Base-by-base conservation (phyloP, 164 flowering plant genomes). In the Umbilicus rupestris region DNA sequence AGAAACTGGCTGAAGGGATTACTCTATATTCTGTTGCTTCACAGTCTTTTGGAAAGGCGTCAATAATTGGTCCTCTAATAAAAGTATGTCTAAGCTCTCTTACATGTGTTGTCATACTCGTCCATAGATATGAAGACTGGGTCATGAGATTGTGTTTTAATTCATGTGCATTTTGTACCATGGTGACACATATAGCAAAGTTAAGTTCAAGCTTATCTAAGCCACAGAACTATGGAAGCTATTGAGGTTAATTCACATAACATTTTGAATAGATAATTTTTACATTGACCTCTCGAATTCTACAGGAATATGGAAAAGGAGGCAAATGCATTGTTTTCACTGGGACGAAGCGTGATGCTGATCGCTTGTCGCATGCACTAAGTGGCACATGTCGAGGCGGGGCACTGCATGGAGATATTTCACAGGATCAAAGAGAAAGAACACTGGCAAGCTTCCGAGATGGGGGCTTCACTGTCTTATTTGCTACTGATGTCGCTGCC, bases 291-390 rank as follows among this genome's bases (percentile, higher is more conserved):
- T n/a, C n/a, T n/a, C n/a, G n/a, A n/a, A n/a, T n/a, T n/a, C n/a
- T n/a, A n/a, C n/a, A 70, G 98, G 98, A n/a, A 92, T 89, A 65
- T 85, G 90, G 63, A 92, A 89, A n/a, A n/a, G n/a, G n/a, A n/a
- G n/a, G n/a, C n/a, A n/a, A n/a, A n/a, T n/a, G n/a, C n/a, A n/a
- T n/a, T 66, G 47, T 45, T 15, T 45, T 45, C 16, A 89, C 96
- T 46, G 94, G 85, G 76, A 92, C 98, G 42, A 92, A 92, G 66
- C 89, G 98, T 67, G 98, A 92, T 76, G 98, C 98, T 44, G 98
- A 92, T 78, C 74, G 89, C 29, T 74, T 92, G 78, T 78, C 95
- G 29, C 72, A 74, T 77, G 78, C 84, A 19, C 78, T 92, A 88
- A 74, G 72, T 49, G 78, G 78, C 37, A 89, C 42, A 66, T 77